These are phyloP conservation scores for Naganishia cerealis DNA, from an alignment of 1,284 basidiomycete genomes.

Conservation along the genomic window DNA sequence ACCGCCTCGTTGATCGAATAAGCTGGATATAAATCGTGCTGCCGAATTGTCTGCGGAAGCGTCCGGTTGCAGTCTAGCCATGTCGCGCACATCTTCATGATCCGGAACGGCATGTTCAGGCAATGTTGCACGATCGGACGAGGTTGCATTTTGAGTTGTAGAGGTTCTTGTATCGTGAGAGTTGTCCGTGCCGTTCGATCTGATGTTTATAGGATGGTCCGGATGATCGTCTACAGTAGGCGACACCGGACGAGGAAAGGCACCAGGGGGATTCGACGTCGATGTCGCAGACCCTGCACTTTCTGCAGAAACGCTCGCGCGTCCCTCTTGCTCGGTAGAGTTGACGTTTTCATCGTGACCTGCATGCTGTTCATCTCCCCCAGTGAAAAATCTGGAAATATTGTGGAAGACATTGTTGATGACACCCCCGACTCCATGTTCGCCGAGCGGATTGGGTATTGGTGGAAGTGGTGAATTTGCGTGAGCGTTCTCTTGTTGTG, in stretches of 20 bases:
- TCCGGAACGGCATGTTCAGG: neutral
- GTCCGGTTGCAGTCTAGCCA: neutral
- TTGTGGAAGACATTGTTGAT: constrained; percentile 20
- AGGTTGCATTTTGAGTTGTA: neutral
- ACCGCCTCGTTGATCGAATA: constrained; percentile 14
- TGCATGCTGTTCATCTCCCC: constrained; percentile 3
- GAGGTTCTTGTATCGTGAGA: neutral
- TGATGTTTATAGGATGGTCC: constrained; percentile 1
- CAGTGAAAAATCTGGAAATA: constrained; percentile 20
- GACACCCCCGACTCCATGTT: constrained; percentile 15
- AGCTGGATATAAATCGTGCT: constrained; percentile 12
- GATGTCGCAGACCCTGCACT: neutral
- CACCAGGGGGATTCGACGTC: constrained; percentile 6
- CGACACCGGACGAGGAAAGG: constrained; percentile 1
- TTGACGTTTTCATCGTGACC: neutral
- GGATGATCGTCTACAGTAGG: constrained; percentile 17
- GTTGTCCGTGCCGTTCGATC: neutral
- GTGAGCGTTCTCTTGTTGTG: neutral
- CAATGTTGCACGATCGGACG: neutral
- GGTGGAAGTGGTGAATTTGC: neutral
- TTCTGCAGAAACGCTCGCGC: neutral
- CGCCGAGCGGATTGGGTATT: neutral
- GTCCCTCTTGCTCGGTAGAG: neutral
- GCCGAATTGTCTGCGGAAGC: neutral
- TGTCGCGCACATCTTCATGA: neutral